Evolutionary conservation across 208 protist species (phyloP), one percentile per base, ranked within the genome.

Genomic region (Trypanosoma brucei): DNA sequence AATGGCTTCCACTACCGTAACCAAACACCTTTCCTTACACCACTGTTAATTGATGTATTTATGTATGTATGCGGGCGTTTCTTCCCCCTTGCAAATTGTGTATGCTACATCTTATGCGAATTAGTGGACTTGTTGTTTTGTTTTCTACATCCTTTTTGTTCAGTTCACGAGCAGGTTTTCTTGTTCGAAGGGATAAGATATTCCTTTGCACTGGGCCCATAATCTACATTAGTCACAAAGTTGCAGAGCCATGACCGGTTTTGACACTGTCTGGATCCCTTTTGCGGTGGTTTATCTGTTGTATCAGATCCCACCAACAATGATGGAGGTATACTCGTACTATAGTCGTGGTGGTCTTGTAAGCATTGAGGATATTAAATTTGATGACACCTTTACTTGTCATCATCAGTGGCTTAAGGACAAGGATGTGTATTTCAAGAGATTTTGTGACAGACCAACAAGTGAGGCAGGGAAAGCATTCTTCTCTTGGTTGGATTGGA

Each of bases 271-370:
- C 5, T 92, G 84, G 85, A 89, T 93, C 49, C 89, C 89, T 3
- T 91, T 91, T 58, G 76, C 72, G 65, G 80, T 95, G 62, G 77
- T 93, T 74, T 95, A 95, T 72, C 70, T 95, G 37, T 75, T 95
- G 50, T 92, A 92, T 65, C 67, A 91, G 52, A 88, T 95, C 46
- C 89, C 83, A 6, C 89, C 86, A n/a, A 93, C 89, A 0, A 79
- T 95, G 72, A 91, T 93, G 86, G 86, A 93, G 69, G 84, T 95
- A 39, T 93, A 93, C 70, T 87, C 81, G 22, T 95, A 95, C 74
- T 95, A 95, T 65, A 92, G 78, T 57, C 86, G 89, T 54, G 89
- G 89, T 34, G 89, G 89, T 14, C 74, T 93, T 51, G 81, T 91
- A 30, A 75, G 81, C 55, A 86, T 73, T 70, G 86, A 92, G 65